phyloP scores from a whole-genome alignment of 495 filamentous ascomycete genomes.

The Hyaloscypha variabilis region DNA sequence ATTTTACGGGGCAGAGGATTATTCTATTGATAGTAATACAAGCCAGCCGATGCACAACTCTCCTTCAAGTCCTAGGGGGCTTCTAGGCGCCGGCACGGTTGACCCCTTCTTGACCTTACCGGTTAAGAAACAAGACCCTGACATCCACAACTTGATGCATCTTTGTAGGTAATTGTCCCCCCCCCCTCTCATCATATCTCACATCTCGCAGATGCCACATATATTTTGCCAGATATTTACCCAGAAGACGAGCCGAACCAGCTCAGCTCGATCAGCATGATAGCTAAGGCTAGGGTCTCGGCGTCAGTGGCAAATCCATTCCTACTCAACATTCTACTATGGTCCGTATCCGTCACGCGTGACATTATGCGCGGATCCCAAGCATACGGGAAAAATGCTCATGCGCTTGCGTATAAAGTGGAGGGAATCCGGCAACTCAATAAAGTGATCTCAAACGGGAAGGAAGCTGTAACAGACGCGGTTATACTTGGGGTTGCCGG shows the following conservation, averaged over 20 bases:
- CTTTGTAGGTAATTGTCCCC: background rate
- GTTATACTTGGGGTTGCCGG: background rate
- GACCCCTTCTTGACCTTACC: constrained; percentile 1
- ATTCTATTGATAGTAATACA: too few species aligned
- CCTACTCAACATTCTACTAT: constrained; percentile 5
- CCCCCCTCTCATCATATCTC: background rate
- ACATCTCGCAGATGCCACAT: constrained; percentile 2
- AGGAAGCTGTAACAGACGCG: constrained; percentile 9
- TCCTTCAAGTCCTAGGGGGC: background rate
- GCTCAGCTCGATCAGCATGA: too few species aligned
- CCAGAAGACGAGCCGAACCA: too few species aligned
- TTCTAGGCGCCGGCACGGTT: background rate
- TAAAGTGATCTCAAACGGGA: background rate
- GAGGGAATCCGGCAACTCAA: background rate
- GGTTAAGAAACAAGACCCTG: background rate
- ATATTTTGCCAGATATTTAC: constrained; percentile 7
- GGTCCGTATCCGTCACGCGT: background rate
- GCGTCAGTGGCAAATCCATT: too few species aligned
- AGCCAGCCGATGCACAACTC: too few species aligned
- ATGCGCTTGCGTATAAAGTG: background rate
- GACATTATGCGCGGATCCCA: background rate
- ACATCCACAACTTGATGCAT: background rate
- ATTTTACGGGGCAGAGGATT: too few species aligned
- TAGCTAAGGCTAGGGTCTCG: too few species aligned
- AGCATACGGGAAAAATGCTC: too few species aligned